These are phyloP conservation scores for Talaromyces borbonicus DNA, from an alignment of 495 filamentous ascomycete species.

Conservation along the genomic window DNA sequence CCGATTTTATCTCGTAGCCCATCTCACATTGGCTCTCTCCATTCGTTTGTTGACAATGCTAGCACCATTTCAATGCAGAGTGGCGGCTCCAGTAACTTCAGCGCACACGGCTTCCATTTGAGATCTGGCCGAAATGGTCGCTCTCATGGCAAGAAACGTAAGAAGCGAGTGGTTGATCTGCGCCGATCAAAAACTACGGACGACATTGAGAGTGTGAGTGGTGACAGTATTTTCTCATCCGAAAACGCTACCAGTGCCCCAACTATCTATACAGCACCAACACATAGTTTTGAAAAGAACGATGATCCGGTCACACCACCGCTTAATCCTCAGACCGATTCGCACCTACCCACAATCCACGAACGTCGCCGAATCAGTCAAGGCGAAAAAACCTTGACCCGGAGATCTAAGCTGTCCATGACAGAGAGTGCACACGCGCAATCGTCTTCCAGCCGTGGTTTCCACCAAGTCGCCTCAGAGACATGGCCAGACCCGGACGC, in stretches of 20 bases:
- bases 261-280: conserved; percentile 34
- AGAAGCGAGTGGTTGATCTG: conserved; percentile 88
- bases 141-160: conserved; percentile 64
- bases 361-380: conserved; percentile 28
- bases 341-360: conserved; percentile 27
- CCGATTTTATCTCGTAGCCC: conserved; percentile 46
- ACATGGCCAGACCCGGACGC: conserved; percentile 25
- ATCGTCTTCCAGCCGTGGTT: conserved; percentile 19
- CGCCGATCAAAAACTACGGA: conserved; percentile 51
- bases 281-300: conserved; percentile 28
- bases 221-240: conserved; percentile 28
- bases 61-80: conserved; percentile 33
- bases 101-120: conserved; percentile 50
- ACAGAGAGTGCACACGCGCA: conserved; percentile 18
- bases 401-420: not conserved
- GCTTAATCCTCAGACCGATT: conserved; percentile 23
- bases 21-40: conserved; percentile 48
- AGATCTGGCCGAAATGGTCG: conserved; percentile 57
- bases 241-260: conserved; percentile 30
- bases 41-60: conserved; percentile 42
- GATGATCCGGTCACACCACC: conserved; percentile 41
- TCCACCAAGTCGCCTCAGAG: conserved; percentile 12
- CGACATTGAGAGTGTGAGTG: conserved; percentile 46
- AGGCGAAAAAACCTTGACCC: not conserved
- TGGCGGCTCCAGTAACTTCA: conserved; percentile 27